Conservation (phyloP, 495 filamentous ascomycete genomes). For the Collariella sp. region DNA sequence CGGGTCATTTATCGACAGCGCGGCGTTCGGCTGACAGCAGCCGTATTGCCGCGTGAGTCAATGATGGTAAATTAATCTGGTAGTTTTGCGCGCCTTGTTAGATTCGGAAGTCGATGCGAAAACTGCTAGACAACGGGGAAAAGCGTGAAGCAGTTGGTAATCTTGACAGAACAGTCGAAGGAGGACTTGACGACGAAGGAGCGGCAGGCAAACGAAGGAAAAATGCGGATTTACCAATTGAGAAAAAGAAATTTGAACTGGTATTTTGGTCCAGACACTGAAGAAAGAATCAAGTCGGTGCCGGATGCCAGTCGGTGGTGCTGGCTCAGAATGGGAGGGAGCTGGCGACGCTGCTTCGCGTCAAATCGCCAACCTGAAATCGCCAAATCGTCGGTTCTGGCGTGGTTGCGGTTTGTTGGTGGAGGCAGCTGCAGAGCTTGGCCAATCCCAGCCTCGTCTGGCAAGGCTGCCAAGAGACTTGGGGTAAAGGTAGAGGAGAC, state of each 20-base stretch:
- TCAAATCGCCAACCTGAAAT: conserved; percentile 21
- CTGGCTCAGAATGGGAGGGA: conserved; percentile 4
- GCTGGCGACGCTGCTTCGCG: conserved; percentile 13
- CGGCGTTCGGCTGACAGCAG: conserved; percentile 15
- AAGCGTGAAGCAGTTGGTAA: background rate
- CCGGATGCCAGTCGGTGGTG: conserved; percentile 6
- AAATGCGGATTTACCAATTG: conserved; percentile 9
- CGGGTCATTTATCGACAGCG: conserved; percentile 21
- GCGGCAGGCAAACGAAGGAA: background rate
- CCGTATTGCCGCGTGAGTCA: background rate
- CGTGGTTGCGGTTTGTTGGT: conserved; percentile 10
- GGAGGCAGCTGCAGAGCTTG: background rate
- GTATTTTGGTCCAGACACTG: conserved; percentile 1
- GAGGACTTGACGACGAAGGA: background rate
- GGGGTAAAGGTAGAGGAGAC: background rate
- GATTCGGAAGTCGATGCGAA: background rate
- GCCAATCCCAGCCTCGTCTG: conserved; percentile 17
- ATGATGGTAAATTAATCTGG: background rate
- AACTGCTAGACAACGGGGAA: conserved; percentile 2
- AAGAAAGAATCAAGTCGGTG: conserved; percentile 5
- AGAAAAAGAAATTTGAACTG: conserved; percentile 11
- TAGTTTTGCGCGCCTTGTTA: background rate
- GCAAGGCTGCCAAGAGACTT: conserved; percentile 18
- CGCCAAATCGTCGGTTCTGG: conserved; percentile 5
- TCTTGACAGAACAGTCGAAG: background rate